Evolutionary conservation across 2,329 filamentous ascomycete species (phyloP).

Genomic region (Ascochyta lentis): DNA sequence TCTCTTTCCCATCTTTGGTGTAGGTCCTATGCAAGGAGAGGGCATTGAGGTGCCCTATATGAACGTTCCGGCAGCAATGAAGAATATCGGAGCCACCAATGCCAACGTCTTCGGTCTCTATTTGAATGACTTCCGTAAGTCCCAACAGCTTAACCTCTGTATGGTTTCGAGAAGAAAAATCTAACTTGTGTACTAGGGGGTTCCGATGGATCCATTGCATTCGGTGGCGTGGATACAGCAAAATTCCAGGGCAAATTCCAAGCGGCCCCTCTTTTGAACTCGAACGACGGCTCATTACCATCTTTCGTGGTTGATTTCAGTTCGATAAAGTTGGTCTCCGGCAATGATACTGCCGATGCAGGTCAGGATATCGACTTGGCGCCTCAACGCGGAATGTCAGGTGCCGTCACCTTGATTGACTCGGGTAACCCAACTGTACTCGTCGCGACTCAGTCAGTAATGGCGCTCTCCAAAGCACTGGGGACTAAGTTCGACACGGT

Average conservation of each 20-base stretch:
- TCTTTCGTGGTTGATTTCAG: constrained; percentile 1
- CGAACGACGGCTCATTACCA: not conserved
- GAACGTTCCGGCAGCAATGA: not conserved
- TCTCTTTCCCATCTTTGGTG: not conserved
- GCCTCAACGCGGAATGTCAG: too few species aligned
- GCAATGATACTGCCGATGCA: not conserved
- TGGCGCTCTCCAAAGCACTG: too few species aligned
- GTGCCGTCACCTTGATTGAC: too few species aligned
- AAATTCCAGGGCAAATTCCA: not conserved
- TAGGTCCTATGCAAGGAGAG: constrained; percentile 1
- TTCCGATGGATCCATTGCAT: not conserved
- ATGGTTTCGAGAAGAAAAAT: not conserved
- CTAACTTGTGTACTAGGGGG: not conserved
- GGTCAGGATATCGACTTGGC: not conserved
- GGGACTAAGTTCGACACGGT: too few species aligned
- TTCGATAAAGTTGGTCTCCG: not conserved
- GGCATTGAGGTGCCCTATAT: not conserved
- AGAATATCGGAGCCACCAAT: not conserved
- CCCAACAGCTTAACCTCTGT: not conserved
- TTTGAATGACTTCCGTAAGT: constrained; percentile 2
- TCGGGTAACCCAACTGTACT: too few species aligned
- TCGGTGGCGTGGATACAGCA: constrained; percentile 1
- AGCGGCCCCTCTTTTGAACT: not conserved
- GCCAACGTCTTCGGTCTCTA: constrained; percentile 1
- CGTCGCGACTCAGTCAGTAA: too few species aligned